Base-by-base conservation (phyloP, 2,329 filamentous ascomycete species). In the Fusarium virguliforme region DNA sequence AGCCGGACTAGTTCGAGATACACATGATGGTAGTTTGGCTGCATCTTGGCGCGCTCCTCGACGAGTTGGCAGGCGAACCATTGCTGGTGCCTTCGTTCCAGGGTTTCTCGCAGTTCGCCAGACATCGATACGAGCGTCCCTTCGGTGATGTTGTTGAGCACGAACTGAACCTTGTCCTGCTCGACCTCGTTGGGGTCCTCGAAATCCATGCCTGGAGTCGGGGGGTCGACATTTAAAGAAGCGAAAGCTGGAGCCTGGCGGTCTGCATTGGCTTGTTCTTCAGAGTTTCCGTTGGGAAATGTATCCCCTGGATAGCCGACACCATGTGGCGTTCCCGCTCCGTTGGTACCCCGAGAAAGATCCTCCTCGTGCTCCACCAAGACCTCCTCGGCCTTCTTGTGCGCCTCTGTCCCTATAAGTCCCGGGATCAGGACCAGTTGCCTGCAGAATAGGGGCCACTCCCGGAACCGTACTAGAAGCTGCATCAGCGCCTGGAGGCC, bases 41-140 rank as follows among this genome's bases (percentile, higher is more conserved):
- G 95, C 85, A 97, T 91, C 82, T 98, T 98, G 34, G 95, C 97
- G 50, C 97, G 94, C 79, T 98, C 94, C 77, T 98, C 95, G 3
- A 99, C 96, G 9, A 99, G 86, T 77, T 98, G 97, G 53, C 91
- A 91, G 7, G 97, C 96, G 78, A 99, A 99, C 96, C 96, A 99
- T 78, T 97, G 94, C 76, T 97, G 93, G 79, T 98, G 92, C 73
- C 91, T 90, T 59, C 92, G 89, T 56, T 94, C 90, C 53, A 99
- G 83, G 48, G 93, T 90, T 40, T 94, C 91, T 55, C 90, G 91
- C 38, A 99, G 88, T 73, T 98, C 94, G 59, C 87, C 87, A 76
- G 95, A 91, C 82, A 98, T 98, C 41, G 91, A 88, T 58, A 93
- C 90, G 18, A 99, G 85, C 48, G 97, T 98, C 43, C 92, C 90